phyloP scores from a whole-genome alignment of 768 basidiomycete species.

The Trametes sanguinea region DNA sequence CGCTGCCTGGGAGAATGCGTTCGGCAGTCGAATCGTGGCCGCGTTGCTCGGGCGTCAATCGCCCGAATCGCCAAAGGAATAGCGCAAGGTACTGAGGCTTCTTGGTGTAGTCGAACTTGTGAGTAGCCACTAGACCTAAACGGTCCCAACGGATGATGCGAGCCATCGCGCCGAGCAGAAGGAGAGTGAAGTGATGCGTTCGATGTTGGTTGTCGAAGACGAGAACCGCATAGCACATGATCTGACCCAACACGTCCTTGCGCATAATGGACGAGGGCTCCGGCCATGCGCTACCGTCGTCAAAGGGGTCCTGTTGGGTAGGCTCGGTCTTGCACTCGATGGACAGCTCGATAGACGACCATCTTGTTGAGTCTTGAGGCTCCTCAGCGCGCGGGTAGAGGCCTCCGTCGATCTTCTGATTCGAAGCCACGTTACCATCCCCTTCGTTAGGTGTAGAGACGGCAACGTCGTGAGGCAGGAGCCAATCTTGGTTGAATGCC shows the following conservation, averaged over 20 bases:
- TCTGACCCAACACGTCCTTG: neutral
- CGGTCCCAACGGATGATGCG: constrained; percentile 10
- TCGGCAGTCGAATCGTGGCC: constrained; percentile 9
- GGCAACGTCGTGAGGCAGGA: neutral
- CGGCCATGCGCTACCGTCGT: neutral
- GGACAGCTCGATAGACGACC: constrained; percentile 1
- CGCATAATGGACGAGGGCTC: neutral
- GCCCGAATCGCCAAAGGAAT: constrained; percentile 5
- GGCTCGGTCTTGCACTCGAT: constrained; percentile 7
- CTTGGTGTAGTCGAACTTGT: constrained; percentile 10
- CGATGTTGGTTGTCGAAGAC: constrained; percentile 3
- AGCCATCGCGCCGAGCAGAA: constrained; percentile 2
- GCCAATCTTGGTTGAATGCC: neutral
- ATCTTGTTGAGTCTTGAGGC: neutral
- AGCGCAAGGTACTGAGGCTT: neutral
- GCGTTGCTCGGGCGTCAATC: neutral
- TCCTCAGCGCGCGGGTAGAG: neutral
- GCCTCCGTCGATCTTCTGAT: neutral
- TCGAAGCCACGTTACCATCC: neutral
- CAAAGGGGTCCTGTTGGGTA: constrained; percentile 2
- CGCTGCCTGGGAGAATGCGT: neutral
- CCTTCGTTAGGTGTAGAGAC: neutral
- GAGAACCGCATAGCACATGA: neutral
- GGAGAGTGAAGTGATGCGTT: constrained; percentile 2
- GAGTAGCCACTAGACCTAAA: neutral